Evolutionary conservation across 108 stramenopile genomes (phyloP), one percentile per base, ranked within the genome.

Genomic region (Fragilaria radians): DNA sequence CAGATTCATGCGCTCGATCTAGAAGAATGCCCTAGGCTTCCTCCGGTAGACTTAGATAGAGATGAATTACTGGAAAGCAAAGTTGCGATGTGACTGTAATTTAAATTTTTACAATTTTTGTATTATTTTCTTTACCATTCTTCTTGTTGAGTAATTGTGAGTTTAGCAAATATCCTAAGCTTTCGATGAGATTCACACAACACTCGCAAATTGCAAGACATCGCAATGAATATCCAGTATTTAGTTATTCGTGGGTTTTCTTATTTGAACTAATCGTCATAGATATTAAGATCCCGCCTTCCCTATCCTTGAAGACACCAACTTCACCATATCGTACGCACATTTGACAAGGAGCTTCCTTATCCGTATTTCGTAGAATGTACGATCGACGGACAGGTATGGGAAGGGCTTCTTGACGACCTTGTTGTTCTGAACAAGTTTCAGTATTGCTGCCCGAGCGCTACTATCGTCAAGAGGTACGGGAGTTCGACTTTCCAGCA

Each of bases 11-110:
- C 80, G 7, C 46, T 91, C 36, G 59, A 88, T 57, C 65, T 91
- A 59, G 86, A 91, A 69, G 77, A 88, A 59, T 91, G 89, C 57
- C 89, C 89, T 4, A 63, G 79, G 46, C 57, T 91, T 19, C 86
- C 89, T 24, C 72, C 73, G 4, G 73, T 53, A 52, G 65, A 77
- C 36, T 48, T 64, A 11, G 62, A 63, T 28, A 62, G 59, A 36
- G 36, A 42, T 14, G 14, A 14, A 7, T 7, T 7, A 7, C 36
- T 42, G 7, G 14, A 42, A 14, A 42, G 7, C 7, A 11, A n/a
- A n/a, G n/a, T n/a, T n/a, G n/a, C n/a, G n/a, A n/a, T n/a, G n/a
- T n/a, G n/a, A n/a, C n/a, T n/a, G n/a, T n/a, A n/a, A n/a, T n/a
- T n/a, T n/a, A n/a, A n/a, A n/a, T n/a, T n/a, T n/a, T n/a, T n/a